phyloP scores from a whole-genome alignment of 2,329 filamentous ascomycete genomes.

The Bipolaris oryzae region DNA sequence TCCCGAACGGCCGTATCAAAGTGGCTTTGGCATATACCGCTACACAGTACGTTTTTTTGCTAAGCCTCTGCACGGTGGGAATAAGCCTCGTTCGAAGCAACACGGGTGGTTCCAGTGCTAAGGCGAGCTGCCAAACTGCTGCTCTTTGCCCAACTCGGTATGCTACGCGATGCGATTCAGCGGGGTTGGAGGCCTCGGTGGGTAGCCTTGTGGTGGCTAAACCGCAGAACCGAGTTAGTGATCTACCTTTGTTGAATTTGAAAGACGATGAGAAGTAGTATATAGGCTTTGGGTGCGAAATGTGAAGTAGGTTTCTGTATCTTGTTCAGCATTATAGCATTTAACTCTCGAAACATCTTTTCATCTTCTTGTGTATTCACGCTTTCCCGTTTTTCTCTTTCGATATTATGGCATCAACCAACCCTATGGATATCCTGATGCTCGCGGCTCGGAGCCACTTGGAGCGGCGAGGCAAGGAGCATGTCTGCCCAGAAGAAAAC shows the following conservation, averaged over 20 bases:
- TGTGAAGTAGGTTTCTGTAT: not conserved
- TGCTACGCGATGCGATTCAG: slow-evolving; percentile 2
- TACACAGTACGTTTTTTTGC: not conserved
- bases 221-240: not conserved
- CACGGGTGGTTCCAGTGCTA: not conserved
- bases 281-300: not conserved
- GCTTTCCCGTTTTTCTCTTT: too few relatives aligned
- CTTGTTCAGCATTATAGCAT: not conserved
- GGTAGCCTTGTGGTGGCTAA: not conserved
- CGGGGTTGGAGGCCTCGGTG: not conserved
- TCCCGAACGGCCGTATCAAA: not conserved
- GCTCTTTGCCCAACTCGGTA: not conserved
- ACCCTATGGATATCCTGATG: not conserved
- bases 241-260: not conserved
- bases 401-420: not conserved
- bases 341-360: not conserved
- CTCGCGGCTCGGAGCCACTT: slow-evolving; percentile 5
- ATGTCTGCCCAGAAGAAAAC: slow-evolving; percentile 23
- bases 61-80: not conserved
- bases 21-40: not conserved
- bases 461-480: not conserved
- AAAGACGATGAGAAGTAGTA: not conserved
- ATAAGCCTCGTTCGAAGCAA: not conserved
- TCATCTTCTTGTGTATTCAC: not conserved
- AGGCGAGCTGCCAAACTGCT: not conserved